Conservation (phyloP, 306 rosid genomes). For the Medicago truncatula region DNA sequence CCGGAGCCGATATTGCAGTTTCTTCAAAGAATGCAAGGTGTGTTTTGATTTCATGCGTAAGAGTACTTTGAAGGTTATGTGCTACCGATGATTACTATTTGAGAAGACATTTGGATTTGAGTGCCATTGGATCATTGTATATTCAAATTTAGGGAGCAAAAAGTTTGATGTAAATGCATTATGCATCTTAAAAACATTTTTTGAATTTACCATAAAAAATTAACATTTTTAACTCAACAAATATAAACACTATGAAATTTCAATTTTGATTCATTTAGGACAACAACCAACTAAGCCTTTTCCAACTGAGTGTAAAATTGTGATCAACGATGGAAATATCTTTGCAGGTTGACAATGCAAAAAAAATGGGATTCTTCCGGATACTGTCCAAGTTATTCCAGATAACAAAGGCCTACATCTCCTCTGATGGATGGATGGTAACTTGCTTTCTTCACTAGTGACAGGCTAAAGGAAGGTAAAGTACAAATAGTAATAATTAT, state of each 20-base stretch:
- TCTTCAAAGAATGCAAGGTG: conserved; percentile 58
- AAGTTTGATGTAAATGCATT: neutral
- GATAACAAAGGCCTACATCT: conserved; percentile 72
- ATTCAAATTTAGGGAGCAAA: neutral
- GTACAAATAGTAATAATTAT: neutral
- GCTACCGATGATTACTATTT: neutral
- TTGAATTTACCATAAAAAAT: neutral
- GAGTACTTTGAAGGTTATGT: conserved; percentile 37
- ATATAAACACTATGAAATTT: neutral
- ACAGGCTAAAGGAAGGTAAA: neutral
- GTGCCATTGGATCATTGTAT: neutral
- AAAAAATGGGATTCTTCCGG: conserved; percentile 75
- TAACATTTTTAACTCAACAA: conserved; percentile 4
- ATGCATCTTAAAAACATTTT: conserved; percentile 2
- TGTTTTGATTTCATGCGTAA: conserved; percentile 41
- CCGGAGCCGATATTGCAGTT: conserved; percentile 59
- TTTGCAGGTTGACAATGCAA: conserved; percentile 80
- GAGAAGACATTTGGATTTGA: no score
- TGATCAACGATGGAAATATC: conserved; percentile 4
- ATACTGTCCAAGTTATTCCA: conserved; percentile 78
- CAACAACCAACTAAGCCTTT: neutral
- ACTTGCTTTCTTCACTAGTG: conserved; percentile 30
- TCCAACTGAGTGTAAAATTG: neutral
- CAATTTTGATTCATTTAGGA: conserved; percentile 1
- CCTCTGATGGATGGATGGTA: conserved; percentile 68